Base-by-base conservation (phyloP, 768 basidiomycete species). In the Boletus rubropictus region DNA sequence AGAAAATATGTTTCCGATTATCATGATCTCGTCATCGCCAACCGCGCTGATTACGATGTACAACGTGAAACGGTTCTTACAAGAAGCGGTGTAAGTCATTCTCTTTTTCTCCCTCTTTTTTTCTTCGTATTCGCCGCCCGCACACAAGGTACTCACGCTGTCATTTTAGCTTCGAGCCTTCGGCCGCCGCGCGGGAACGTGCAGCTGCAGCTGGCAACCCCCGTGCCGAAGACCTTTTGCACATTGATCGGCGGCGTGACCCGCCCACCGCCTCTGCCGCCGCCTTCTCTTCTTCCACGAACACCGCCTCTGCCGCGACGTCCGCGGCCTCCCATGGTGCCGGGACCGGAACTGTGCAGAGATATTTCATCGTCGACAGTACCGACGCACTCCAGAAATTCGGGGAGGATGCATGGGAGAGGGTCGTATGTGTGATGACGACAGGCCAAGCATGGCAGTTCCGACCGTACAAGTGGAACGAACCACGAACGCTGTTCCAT, bases 401-500 rank as follows among this genome's bases (percentile, higher is more conserved):
- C 54, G 88, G 87, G 5, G 74, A 86, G 4, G 94, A 96, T 50
- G 87, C 91, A 2, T 97, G 95, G 94, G 93, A 97, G 46, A 80
- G 95, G 31, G 96, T 99, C 5, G 86, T 96, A 4, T 96, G 94
- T 55, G 95, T 99, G 14, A 86, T 96, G 82, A 98, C 96, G 8
- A 99, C 96, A 0, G 96, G 96, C 1, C 95, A 98, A 57, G 86
- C 88, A 27, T 97, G 96, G 96, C 96, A 99, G 64, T 99, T 99
- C 69, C 76, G 84, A 48, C 86, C 89, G 15, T 98, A 98, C 71
- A 94, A 95, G 63, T 99, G 95, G 95, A 83, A 77, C 41, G 93
- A 98, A 59, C 96, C 96, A 1, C 81, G 82, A 50, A 78, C 86
- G 42, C 68, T 99, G 22, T 98, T 99, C 69, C 89, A 96, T 61